phyloP scores from a whole-genome alignment of 768 basidiomycete species.

The Naganishia kalamii region DNA sequence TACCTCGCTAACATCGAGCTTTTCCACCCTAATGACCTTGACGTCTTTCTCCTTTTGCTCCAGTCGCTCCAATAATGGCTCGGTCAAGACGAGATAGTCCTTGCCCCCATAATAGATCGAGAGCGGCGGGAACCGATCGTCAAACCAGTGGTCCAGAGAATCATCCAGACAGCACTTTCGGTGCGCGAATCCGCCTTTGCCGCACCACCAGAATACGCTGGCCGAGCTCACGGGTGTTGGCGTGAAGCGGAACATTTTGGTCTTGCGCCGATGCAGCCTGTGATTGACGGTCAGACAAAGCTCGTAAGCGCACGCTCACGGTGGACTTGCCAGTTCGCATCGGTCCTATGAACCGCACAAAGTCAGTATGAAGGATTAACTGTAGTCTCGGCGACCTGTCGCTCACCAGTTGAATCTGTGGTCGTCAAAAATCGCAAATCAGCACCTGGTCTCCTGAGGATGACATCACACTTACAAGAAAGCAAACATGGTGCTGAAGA shows the following conservation, averaged over 20 bases:
- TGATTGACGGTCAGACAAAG: not conserved
- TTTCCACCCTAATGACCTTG: conserved; percentile 49
- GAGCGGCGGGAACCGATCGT: conserved; percentile 51
- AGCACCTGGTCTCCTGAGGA: not conserved
- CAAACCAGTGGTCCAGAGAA: conserved; percentile 50
- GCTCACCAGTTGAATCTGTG: conserved; percentile 4
- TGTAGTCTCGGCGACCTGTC: not conserved
- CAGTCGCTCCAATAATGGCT: conserved; percentile 51
- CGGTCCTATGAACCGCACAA: conserved; percentile 48
- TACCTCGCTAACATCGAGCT: conserved; percentile 49
- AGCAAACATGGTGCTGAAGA: conserved; percentile 49
- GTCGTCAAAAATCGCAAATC: not conserved
- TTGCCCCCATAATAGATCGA: conserved; percentile 50
- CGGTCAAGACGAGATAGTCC: conserved; percentile 50
- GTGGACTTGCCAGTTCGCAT: conserved; percentile 48
- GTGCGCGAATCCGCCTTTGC: conserved; percentile 50
- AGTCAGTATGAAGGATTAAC: too few species aligned
- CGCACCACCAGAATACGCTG: conserved; percentile 51
- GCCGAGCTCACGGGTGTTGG: conserved; percentile 51
- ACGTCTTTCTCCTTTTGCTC: conserved; percentile 49
- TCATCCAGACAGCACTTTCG: conserved; percentile 49
- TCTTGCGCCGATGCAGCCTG: conserved; percentile 50
- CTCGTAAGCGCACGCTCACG: conserved; percentile 23
- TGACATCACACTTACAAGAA: conserved; percentile 44
- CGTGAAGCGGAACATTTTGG: conserved; percentile 54